Evolutionary conservation across 2,329 filamentous ascomycete species (phyloP).

Genomic region (Camillea tinctor): DNA sequence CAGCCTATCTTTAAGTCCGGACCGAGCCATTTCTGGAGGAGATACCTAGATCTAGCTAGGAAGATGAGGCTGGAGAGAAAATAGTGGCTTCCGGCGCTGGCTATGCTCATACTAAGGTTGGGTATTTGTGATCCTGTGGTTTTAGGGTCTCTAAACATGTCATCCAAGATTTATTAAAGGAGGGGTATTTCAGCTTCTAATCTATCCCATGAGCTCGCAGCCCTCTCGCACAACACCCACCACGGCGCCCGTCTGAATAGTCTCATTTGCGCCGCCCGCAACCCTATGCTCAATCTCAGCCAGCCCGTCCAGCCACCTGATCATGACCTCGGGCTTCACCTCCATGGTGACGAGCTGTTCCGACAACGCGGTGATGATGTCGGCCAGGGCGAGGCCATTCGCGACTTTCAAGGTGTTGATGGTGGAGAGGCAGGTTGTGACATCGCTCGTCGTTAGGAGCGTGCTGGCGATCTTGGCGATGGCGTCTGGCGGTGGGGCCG

Average conservation of each 20-base stretch:
- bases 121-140: too few species aligned
- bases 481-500: slow-evolving; percentile 86
- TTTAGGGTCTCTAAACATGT: too few species aligned
- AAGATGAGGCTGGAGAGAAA: neutral
- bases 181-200: slow-evolving; percentile 8
- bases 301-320: slow-evolving; percentile 86
- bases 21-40: neutral
- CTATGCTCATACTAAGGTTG: too few species aligned
- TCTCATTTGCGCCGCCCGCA: slow-evolving; percentile 82
- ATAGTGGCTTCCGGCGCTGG: too few species aligned
- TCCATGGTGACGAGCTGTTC: slow-evolving; percentile 82
- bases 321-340: slow-evolving; percentile 81
- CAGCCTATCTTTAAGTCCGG: neutral
- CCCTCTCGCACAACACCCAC: slow-evolving; percentile 87
- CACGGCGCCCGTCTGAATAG: slow-evolving; percentile 86
- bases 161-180: too few species aligned
- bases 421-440: slow-evolving; percentile 83
- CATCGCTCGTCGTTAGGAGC: slow-evolving; percentile 78
- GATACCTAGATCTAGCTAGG: neutral
- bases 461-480: slow-evolving; percentile 82
- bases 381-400: slow-evolving; percentile 85
- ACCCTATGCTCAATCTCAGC: slow-evolving; percentile 92
- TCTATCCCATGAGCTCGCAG: slow-evolving; percentile 63
- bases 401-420: slow-evolving; percentile 83
- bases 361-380: slow-evolving; percentile 83